Evolutionary conservation across 2,329 filamentous ascomycete species (phyloP).

Genomic region (Clonostachys byssicola): DNA sequence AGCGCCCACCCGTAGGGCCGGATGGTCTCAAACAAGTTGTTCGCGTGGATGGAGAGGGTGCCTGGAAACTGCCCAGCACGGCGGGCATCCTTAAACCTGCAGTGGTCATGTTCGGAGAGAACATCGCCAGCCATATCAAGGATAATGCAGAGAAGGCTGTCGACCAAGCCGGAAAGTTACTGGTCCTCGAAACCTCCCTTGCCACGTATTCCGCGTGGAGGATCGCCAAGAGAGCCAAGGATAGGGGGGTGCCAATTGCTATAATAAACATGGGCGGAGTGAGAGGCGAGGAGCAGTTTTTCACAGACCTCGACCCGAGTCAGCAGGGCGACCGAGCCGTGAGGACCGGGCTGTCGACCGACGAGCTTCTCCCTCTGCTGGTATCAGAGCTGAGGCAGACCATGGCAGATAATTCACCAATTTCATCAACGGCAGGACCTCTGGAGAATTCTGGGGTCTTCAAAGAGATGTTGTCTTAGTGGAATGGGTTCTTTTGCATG

Average conservation of each 20-base stretch:
- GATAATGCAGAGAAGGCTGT: conserved; percentile 73
- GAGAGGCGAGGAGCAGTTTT: conserved; percentile 72
- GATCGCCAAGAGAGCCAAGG: conserved; percentile 76
- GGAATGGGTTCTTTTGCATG: conserved; percentile 5
- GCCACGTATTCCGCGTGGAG: conserved; percentile 96
- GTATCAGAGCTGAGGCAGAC: conserved; percentile 42
- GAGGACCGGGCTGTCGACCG: conserved; percentile 53
- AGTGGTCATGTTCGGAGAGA: conserved; percentile 96
- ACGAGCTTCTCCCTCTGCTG: conserved; percentile 52
- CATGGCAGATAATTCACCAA: conserved; percentile 3
- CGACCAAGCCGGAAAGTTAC: conserved; percentile 68
- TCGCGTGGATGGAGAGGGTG: conserved; percentile 73
- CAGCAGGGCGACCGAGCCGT: conserved; percentile 49
- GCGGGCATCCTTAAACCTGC: conserved; percentile 87
- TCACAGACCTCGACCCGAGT: conserved; percentile 46
- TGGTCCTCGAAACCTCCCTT: conserved; percentile 84
- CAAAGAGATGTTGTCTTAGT: conserved; percentile 57
- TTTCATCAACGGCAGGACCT: not conserved
- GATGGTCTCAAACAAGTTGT: conserved; percentile 56
- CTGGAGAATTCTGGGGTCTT: conserved; percentile 32
- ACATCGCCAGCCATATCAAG: conserved; percentile 68
- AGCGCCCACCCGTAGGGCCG: conserved; percentile 49
- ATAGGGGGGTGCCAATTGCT: conserved; percentile 79
- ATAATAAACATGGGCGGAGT: conserved; percentile 86
- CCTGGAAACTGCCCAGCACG: conserved; percentile 61